A percentile compares a stretch with the other conserved stretches of the same genome.
Evolutionary conservation across 2,329 filamentous ascomycete genomes (phyloP).

Genomic region (Aspergillus felis): DNA sequence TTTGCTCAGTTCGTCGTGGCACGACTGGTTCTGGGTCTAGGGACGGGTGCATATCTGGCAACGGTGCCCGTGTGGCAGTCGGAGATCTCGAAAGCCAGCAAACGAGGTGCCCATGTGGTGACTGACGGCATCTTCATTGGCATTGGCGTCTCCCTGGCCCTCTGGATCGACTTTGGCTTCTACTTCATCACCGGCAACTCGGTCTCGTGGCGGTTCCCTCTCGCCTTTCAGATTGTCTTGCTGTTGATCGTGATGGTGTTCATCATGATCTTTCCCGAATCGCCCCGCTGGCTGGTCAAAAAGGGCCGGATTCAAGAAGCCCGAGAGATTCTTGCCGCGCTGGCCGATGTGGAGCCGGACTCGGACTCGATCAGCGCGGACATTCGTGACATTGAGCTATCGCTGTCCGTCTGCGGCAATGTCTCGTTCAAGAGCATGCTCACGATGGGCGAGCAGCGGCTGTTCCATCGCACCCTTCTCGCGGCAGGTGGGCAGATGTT

Average conservation of each 20-base stretch:
- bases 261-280: slow-evolving; percentile 37
- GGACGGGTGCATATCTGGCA: slow-evolving; percentile 42
- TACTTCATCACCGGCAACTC: slow-evolving; percentile 34
- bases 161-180: slow-evolving; percentile 49
- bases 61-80: slow-evolving; percentile 48
- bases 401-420: slow-evolving; percentile 39
- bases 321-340: slow-evolving; percentile 35
- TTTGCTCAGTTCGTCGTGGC: slow-evolving; percentile 45
- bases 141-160: slow-evolving; percentile 43
- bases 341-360: slow-evolving; percentile 43
- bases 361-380: slow-evolving; percentile 30
- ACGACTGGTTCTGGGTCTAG: slow-evolving; percentile 41
- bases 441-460: slow-evolving; percentile 31
- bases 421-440: slow-evolving; percentile 36
- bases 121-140: slow-evolving; percentile 49
- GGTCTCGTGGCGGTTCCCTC: slow-evolving; percentile 43
- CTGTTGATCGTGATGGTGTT: slow-evolving; percentile 27
- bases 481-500: slow-evolving; percentile 34
- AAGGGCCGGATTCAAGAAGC: slow-evolving; percentile 33
- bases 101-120: slow-evolving; percentile 49
- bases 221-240: slow-evolving; percentile 38
- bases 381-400: slow-evolving; percentile 39
- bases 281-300: slow-evolving; percentile 47
- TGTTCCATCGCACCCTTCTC: slow-evolving; percentile 32
- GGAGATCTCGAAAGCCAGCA: slow-evolving; percentile 34